Evolutionary conservation across 805 yeast species (phyloP).

Genomic region (Saccharomycopsis sp.): DNA sequence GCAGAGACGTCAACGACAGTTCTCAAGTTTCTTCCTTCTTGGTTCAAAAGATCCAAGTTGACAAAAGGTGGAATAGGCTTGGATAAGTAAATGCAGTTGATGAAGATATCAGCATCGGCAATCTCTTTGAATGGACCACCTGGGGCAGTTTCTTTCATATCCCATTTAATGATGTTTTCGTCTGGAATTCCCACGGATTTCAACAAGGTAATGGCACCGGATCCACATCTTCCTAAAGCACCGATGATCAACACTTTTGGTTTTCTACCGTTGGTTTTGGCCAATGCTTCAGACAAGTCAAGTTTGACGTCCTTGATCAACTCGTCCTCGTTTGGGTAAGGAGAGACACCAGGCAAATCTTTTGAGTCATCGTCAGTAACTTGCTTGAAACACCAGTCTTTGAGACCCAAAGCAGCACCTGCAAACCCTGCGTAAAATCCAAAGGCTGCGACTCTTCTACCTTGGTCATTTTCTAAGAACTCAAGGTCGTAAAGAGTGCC

Average conservation of each 20-base stretch:
- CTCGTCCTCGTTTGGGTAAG: conserved; percentile 73
- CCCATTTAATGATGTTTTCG: conserved; percentile 83
- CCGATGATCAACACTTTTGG: conserved; percentile 90
- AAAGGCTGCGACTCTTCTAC: conserved; percentile 98
- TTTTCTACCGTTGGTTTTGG: conserved; percentile 46
- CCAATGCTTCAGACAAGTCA: conserved; percentile 46
- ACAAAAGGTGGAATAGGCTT: conserved; percentile 91
- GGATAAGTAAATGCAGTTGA: conserved; percentile 93
- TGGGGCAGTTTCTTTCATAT: conserved; percentile 88
- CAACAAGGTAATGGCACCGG: conserved; percentile 88
- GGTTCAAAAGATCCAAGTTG: conserved; percentile 60
- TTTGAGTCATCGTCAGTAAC: conserved; percentile 51
- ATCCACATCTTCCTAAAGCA: conserved; percentile 97
- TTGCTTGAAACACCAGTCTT: conserved; percentile 92
- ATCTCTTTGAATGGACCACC: conserved; percentile 98
- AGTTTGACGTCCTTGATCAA: conserved; percentile 66
- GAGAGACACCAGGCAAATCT: conserved; percentile 72
- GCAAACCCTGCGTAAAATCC: conserved; percentile 99
- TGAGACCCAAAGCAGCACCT: conserved; percentile 95
- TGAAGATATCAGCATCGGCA: conserved; percentile 76
- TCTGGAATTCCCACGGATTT: conserved; percentile 84
- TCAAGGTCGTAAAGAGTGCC: conserved; percentile 92
- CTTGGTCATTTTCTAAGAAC: conserved; percentile 87
- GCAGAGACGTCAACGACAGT: conserved; percentile 97
- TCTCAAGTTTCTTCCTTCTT: conserved; percentile 65